Evolutionary conservation across 495 filamentous ascomycete species (phyloP).

Genomic region (Bombardia bombarda): DNA sequence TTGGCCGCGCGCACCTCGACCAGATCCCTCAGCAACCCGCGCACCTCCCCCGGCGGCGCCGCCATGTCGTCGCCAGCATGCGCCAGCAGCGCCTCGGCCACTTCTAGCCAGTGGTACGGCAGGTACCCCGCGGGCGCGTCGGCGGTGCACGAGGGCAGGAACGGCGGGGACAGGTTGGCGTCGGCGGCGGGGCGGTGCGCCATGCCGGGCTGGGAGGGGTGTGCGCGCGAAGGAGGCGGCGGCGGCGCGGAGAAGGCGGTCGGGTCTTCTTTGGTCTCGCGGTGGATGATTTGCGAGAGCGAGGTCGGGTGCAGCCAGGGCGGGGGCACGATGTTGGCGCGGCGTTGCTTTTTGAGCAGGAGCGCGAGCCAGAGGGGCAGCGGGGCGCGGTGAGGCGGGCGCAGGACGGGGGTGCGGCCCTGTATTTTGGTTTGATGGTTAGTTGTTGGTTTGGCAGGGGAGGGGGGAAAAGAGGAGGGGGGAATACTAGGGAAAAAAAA

Average conservation of each 20-base stretch:
- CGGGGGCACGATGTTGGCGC: constrained; percentile 88
- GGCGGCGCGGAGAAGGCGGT: constrained; percentile 69
- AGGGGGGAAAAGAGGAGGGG: background rate
- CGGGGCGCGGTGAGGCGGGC: constrained; percentile 70
- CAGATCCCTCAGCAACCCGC: constrained; percentile 70
- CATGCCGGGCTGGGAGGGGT: constrained; percentile 23
- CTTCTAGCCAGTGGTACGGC: constrained; percentile 91
- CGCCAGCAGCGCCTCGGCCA: constrained; percentile 76
- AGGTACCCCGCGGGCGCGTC: constrained; percentile 56
- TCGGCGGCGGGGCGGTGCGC: constrained; percentile 16
- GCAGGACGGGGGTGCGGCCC: constrained; percentile 69
- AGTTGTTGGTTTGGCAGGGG: too few species aligned
- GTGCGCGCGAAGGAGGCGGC: constrained; percentile 45
- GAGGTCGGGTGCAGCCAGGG: constrained; percentile 74
- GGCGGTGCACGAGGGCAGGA: constrained; percentile 51
- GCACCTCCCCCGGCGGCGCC: constrained; percentile 57
- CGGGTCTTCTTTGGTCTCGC: constrained; percentile 61
- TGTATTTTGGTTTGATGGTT: too few species aligned
- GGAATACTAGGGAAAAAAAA: background rate
- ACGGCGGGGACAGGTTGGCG: constrained; percentile 44
- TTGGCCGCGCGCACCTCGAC: constrained; percentile 86
- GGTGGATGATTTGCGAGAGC: constrained; percentile 64
- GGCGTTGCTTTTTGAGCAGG: constrained; percentile 87
- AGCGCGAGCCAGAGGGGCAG: constrained; percentile 96
- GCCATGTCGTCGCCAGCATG: constrained; percentile 80